Base-by-base conservation (phyloP, 352 stramenopile genomes). In the Phytophthora agathidicida region DNA sequence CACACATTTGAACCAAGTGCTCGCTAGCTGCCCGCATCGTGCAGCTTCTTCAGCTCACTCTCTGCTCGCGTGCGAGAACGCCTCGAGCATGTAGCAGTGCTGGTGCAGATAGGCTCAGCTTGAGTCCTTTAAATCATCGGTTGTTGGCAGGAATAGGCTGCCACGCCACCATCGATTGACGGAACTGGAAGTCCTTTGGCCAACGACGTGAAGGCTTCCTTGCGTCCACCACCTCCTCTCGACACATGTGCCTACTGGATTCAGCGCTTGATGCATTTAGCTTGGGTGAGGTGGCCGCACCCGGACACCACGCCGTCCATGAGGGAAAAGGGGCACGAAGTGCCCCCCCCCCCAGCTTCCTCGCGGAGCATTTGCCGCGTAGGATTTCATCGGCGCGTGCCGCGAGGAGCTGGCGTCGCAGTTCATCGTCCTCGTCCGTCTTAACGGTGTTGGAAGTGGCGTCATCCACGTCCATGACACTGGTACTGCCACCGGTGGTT, bases 101-200 rank as follows among this genome's bases (percentile, higher is more conserved):
- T 79, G 66, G 68, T 94, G 85, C 50, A 94, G 56, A 67, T 94
- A 94, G n/a, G 55, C 63, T 83, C 11, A 94, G 68, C 62, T 94
- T 83, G 17, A 94, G 75, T 13, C 83, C 83, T 60, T 91, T 86
- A 63, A 94, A 92, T 83, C 85, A 94, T 32, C 83, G 76, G 52
- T 80, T 89, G 14, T 51, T 60, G 22, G 74, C 73, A 19, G 83
- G 75, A 22, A 94, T 60, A 20, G 75, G 65, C 20, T 60, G 69
- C 85, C 85, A 94, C 20, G 71, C 68, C n/a, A 60, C 59, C 50
- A 86, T 63, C 9, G 76, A 75, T 30, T 85, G 71, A 7, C 63
- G 68, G 56, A 83, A 91, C 58, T 86, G 75, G 63, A 26, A 79
- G 58, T 5, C 51, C 27, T 19, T 60, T 60, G 16, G 48, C 52